These are phyloP conservation scores for Murraya koenigii DNA, from an alignment of 345 rosid species.

Conservation along the genomic window DNA sequence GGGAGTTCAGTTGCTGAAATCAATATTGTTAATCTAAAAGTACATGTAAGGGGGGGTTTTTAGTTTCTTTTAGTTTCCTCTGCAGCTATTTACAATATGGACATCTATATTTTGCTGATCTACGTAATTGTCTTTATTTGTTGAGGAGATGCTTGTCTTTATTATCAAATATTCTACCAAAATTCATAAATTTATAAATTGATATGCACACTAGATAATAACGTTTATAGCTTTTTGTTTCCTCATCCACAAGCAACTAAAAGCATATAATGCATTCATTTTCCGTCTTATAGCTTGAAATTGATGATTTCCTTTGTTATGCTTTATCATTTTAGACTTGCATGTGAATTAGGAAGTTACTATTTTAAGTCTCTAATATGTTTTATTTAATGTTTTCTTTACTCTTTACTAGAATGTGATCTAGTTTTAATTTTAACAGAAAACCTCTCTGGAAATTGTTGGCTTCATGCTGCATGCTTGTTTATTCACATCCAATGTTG, in stretches of 20 bases:
- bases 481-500: constrained; percentile 1
- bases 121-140: not conserved
- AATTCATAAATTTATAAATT: not conserved
- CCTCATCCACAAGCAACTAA: not conserved
- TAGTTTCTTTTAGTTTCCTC: not conserved
- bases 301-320: not conserved
- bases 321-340: not conserved
- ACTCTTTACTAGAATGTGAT: not conserved
- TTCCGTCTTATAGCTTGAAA: not conserved
- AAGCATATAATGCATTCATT: not conserved
- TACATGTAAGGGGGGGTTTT: not conserved
- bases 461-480: not conserved
- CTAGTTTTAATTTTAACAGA: not conserved
- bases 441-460: not conserved
- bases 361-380: not conserved
- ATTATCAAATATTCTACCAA: not conserved
- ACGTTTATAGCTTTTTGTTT: not conserved
- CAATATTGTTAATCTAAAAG: not conserved
- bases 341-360: not conserved
- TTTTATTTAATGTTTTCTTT: not conserved
- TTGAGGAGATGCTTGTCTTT: not conserved
- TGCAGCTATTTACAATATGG: not conserved
- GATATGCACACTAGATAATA: not conserved
- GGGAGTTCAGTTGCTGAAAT: not conserved
- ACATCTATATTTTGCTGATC: not conserved